Evolutionary conservation across 176 grass and related monocot genomes (phyloP), one percentile per base, ranked within the genome.

Genomic region (Triticum dicoccoides): DNA sequence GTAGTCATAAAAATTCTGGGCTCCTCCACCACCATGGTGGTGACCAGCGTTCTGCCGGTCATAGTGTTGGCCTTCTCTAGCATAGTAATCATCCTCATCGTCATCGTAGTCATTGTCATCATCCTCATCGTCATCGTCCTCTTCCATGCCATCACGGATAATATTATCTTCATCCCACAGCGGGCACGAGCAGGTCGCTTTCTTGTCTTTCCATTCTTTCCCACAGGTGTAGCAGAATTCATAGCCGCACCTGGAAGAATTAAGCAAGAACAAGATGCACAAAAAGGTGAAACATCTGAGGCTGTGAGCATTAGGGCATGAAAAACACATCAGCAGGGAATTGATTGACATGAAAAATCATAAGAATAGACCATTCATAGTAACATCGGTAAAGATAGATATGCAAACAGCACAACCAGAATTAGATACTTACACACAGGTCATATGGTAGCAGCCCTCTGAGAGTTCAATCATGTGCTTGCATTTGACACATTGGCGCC

Each of bases 141-240:
- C 39, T 1, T 74, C 33, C 56, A 11, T 20, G 27, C 45, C 39
- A 65, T 65, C 69, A 65, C 6, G 70, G 58, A 76, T 76, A 33
- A 97, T 89, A 80, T 89, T 80, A 54, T 15, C 37, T 74, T 91
- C 93, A 30, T 95, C 86, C 93, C 91, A 95, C 27, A 98, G 86
- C 1, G 86, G 85, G 62, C 95, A 98, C 5, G 77, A 59, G 77
- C 93, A 98, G 15, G 91, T 87, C 12, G 87, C 85, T 61, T 87
- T 98, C 71, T 95, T 98, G 15, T 87, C 65, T 75, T 95, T 91
- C 91, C 91, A 95, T 89, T 97, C 89, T 80, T 88, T 86, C 62
- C 92, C 89, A 61, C 93, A 95, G 2, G 87, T 98, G 89, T 98
- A 98, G 79, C 95, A 98, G 79, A 98, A 98, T 64, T 95, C 88